phyloP scores from a whole-genome alignment of 106 monocot genomes.

The Dendrobium nobile region DNA sequence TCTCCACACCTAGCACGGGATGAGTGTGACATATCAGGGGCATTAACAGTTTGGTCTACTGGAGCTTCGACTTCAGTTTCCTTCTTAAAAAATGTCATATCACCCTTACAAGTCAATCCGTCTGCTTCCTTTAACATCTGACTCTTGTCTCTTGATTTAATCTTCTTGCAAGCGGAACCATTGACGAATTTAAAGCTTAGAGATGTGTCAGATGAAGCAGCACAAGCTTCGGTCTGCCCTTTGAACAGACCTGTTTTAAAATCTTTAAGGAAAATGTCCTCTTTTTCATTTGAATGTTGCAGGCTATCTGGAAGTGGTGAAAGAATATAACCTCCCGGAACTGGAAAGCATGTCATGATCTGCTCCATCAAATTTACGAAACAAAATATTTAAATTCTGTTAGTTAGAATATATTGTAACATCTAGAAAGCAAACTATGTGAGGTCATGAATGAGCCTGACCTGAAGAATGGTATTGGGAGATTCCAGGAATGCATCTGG shows the following conservation, averaged over 20 bases:
- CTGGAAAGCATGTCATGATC: slow-evolving; percentile 57
- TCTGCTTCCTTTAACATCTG: slow-evolving; percentile 1
- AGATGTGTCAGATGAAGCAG: not conserved
- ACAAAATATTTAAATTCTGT: not conserved
- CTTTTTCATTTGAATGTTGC: slow-evolving; percentile 37
- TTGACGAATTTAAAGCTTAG: not conserved
- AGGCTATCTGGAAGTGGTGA: slow-evolving; percentile 60
- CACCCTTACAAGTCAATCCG: slow-evolving; percentile 7
- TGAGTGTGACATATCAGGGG: slow-evolving; percentile 9
- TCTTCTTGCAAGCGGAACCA: slow-evolving; percentile 1
- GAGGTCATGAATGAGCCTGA: slow-evolving; percentile 1
- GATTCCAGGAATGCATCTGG: slow-evolving; percentile 37
- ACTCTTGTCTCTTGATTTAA: slow-evolving; percentile 18
- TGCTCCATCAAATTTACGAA: slow-evolving; percentile 24
- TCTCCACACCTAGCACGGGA: slow-evolving; percentile 11
- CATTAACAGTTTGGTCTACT: slow-evolving; percentile 15
- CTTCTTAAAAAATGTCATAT: slow-evolving; percentile 13
- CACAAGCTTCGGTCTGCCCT: slow-evolving; percentile 8
- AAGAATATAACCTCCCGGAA: slow-evolving; percentile 41
- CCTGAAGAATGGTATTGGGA: slow-evolving; percentile 63
- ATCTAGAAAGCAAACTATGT: not conserved
- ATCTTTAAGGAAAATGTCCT: slow-evolving; percentile 7
- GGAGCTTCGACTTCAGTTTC: slow-evolving; percentile 1
- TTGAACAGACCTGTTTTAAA: not conserved
- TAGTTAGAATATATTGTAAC: not conserved